A percentile compares a stretch with the other conserved stretches of the same genome.
Evolutionary conservation across 2,329 filamentous ascomycete species (phyloP).

Genomic region (Aspergillus bombycis): DNA sequence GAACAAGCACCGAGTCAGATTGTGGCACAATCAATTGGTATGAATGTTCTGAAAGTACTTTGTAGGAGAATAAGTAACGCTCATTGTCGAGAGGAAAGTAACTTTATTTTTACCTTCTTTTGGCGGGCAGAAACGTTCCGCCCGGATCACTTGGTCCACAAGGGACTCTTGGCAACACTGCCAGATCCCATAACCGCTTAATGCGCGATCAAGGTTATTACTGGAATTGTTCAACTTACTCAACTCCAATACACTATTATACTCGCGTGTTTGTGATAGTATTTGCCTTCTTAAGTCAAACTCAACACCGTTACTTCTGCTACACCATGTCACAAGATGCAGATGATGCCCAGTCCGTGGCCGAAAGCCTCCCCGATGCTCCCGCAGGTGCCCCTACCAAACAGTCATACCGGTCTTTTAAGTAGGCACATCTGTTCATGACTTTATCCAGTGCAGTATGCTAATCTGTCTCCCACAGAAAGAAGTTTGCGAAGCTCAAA

Average conservation of each 20-base stretch:
- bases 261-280: neutral
- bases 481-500: slow-evolving; percentile 91
- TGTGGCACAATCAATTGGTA: neutral
- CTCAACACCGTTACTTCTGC: neutral
- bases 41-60: neutral
- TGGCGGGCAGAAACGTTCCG: slow-evolving; percentile 31
- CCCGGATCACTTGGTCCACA: slow-evolving; percentile 11
- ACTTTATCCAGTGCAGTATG: neutral
- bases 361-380: slow-evolving; percentile 38
- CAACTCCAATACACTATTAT: neutral
- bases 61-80: neutral
- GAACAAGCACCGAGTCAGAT: neutral
- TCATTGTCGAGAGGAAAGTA: neutral
- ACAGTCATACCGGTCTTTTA: slow-evolving; percentile 68
- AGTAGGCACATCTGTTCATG: slow-evolving; percentile 44
- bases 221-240: neutral
- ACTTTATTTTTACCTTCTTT: slow-evolving; percentile 18
- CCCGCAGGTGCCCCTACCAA: slow-evolving; percentile 45
- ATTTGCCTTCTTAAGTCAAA: neutral
- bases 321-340: slow-evolving; percentile 38
- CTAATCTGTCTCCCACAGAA: slow-evolving; percentile 46
- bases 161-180: slow-evolving; percentile 7
- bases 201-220: neutral
- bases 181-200: neutral
- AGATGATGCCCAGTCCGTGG: slow-evolving; percentile 30